Base-by-base conservation (phyloP, 2,329 filamentous ascomycete genomes). In the Fusarium sp. region DNA sequence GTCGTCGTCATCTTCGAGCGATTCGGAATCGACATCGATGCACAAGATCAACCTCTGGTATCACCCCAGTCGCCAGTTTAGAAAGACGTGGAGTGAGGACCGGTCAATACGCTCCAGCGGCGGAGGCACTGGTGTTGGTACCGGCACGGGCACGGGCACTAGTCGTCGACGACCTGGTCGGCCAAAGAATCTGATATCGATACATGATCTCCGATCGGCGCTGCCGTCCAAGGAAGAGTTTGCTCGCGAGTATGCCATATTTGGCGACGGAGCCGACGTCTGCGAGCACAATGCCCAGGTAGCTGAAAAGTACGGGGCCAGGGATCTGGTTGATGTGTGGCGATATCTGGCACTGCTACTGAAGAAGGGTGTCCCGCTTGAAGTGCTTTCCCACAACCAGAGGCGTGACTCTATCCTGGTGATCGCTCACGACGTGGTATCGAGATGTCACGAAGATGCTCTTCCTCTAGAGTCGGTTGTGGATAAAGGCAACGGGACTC, bases 221-320 rank as follows among this genome's bases (percentile, higher is more conserved):
- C 84, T 98, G n/a, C 95, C 95, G 0, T 93, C 94, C 4, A 97
- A 95, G 81, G 88, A 88, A 68, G 88, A 91, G 64, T 88, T 98
- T 70, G 97, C 95, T 2, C 86, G 91, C 66, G 90, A 93, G 74
- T 99, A 98, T 82, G 89, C 89, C 27, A 93, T 98, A 16, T 95
- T 97, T 80, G 95, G 95, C 5, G 91, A 95, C 70, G 93, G 93
- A 1, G 89, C 91, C n/a, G 89, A 93, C 40, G 91, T 98, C 5
- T 98, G 96, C 82, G 87, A 90, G 52, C 93, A 97, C 78, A 99
- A 99, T 81, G 94, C 95, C 10, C 84, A 85, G 2, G 91, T 97
- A 54, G 95, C 96, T 10, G 88, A 91, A 74, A 91, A 90, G 71
- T 88, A 93, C 75, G 94, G 92, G 6, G 89, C 91, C 72, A 81